A percentile compares a stretch with the other conserved stretches of the same genome.
These are phyloP conservation scores for Melampsora larici-populina DNA, from an alignment of 1,284 basidiomycete genomes.

Conservation along the genomic window DNA sequence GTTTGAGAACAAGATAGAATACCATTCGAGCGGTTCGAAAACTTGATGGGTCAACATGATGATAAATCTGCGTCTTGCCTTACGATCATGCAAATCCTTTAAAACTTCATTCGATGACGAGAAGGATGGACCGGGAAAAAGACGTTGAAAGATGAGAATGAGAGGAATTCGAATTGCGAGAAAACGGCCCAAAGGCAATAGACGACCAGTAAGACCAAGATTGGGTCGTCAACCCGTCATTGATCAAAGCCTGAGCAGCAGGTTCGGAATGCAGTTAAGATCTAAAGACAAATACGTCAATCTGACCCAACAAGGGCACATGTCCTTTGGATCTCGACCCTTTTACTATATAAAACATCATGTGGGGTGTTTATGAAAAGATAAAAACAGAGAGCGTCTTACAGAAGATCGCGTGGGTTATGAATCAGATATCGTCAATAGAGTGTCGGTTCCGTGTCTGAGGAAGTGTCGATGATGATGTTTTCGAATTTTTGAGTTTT, in stretches of 20 bases:
- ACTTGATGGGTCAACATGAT: not conserved
- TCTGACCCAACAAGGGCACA: not conserved
- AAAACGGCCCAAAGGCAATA: not conserved
- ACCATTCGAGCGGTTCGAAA: not conserved
- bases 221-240: not conserved
- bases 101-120: not conserved
- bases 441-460: no score
- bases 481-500: no score
- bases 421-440: no score
- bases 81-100: constrained; percentile 9
- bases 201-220: not conserved
- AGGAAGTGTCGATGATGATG: no score
- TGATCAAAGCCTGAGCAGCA: not conserved
- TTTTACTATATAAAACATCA: constrained; percentile 1
- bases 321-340: constrained; percentile 1
- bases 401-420: not conserved
- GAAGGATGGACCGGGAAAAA: constrained; percentile 8
- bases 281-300: not conserved
- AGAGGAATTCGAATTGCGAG: not conserved
- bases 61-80: constrained; percentile 6
- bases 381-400: not conserved
- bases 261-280: not conserved
- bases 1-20: not conserved
- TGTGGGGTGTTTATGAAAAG: not conserved
- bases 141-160: constrained; percentile 2